Percentiles rank a stretch among this genome's conserved stretches.
Evolutionary conservation across 495 filamentous ascomycete genomes (phyloP).

Genomic region (Lophiotrema nucula): DNA sequence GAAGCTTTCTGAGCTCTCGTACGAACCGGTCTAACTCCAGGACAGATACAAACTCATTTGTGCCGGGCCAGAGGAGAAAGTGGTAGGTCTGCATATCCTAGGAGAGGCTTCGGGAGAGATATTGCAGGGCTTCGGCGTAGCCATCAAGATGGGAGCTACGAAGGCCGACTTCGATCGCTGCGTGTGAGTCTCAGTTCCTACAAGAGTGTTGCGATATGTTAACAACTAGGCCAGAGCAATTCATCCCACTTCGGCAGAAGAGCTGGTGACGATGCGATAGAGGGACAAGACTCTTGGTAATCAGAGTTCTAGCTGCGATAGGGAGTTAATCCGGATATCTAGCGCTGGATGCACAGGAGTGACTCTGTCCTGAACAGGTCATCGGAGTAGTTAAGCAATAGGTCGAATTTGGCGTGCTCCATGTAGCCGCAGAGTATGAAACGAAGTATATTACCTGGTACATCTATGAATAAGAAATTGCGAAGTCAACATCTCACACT

Average conservation of each 20-base stretch:
- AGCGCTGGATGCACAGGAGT: no score
- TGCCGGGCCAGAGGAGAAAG: conserved; percentile 56
- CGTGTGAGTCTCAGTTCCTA: conserved; percentile 8
- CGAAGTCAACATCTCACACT: no score
- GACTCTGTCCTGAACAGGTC: no score
- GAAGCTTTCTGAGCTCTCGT: background rate
- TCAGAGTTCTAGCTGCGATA: no score
- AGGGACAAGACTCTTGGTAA: background rate
- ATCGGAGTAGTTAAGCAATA: no score
- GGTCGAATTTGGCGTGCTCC: no score
- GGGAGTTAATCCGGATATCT: no score
- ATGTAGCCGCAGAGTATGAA: no score
- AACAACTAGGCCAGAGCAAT: conserved; percentile 16
- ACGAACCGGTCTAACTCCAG: background rate
- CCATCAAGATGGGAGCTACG: conserved; percentile 37
- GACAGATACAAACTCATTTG: conserved; percentile 56
- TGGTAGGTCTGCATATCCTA: conserved; percentile 60
- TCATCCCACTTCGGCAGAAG: conserved; percentile 33
- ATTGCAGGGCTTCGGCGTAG: conserved; percentile 34
- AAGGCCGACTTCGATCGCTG: conserved; percentile 36
- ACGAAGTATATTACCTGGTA: no score
- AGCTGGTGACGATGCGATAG: conserved; percentile 33
- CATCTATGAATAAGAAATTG: no score
- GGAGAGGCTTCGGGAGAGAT: conserved; percentile 49
- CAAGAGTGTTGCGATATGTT: background rate